Evolutionary conservation across 140 eudicot species (phyloP), one percentile per base, ranked within the genome.

Genomic region (Senecio squalidus): DNA sequence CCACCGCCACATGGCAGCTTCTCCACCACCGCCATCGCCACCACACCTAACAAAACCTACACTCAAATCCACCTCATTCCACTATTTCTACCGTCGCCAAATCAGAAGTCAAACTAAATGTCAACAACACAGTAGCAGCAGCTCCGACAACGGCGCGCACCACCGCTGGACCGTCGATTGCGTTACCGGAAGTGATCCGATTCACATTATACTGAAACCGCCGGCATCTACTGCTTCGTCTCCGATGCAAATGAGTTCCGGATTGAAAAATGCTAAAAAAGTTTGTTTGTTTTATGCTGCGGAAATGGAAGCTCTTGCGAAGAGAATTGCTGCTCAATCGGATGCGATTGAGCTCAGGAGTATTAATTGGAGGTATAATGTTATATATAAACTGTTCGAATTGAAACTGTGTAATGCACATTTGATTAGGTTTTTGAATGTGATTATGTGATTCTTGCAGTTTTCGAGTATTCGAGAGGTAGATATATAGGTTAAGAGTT

Each of bases 271-370:
- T 39, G 72, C 78, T 0, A 92, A 92, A 64, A 87, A 81, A 70
- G 86, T 92, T 3, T 92, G 88, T 34, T 73, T 92, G 14, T 92
- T 87, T 44, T 77, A 87, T 56, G 82, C 93, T 31, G 73, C 89
- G 5, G 96, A 92, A 58, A 92, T 89, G 88, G 80, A 80, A 72
- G 89, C 76, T 16, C 85, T 92, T 6, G 98, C 98, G 18, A 64
- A 73, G 36, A 52, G 96, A 40, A 74, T 92, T 46, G 98, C 96
- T 4, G 72, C 96, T 4, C 81, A 87, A 13, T 84, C 96, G 9
- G 98, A 92, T 64, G 83, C 96, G 2, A 92, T 92, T 71, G 93
- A 92, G 80, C 96, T 92, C 5, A 84, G 98, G 11, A 66, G 78
- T 72, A 86, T 91, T 38, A 80, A 75, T 43, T 91, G 98, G 98